phyloP scores from a whole-genome alignment of 2,329 filamentous ascomycete species.

The Nothomitra cinnamomea region DNA sequence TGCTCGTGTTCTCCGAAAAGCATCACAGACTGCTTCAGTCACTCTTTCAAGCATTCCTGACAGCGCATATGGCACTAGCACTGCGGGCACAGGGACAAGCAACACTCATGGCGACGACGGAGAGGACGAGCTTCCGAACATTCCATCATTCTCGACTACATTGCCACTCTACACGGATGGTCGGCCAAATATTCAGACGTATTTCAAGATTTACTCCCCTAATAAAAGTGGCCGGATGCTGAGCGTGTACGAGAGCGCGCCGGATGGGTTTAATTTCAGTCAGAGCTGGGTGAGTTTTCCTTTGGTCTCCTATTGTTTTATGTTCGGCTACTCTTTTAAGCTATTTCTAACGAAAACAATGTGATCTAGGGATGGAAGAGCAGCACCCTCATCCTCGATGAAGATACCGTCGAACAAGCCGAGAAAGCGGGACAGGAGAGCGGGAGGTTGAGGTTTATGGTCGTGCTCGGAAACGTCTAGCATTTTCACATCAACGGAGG shows the following conservation, averaged over 20 bases:
- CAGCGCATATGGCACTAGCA: slow-evolving; percentile 4
- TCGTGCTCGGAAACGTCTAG: slow-evolving; percentile 34
- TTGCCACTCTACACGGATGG: slow-evolving; percentile 36
- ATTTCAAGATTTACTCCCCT: slow-evolving; percentile 45
- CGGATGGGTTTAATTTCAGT: slow-evolving; percentile 41
- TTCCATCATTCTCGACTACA: not conserved
- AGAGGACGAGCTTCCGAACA: slow-evolving; percentile 11
- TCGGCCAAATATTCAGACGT: slow-evolving; percentile 39
- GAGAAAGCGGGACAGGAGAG: slow-evolving; percentile 23
- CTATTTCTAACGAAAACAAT: not conserved
- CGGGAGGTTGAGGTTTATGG: slow-evolving; percentile 39
- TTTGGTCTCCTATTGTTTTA: not conserved
- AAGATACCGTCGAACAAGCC: slow-evolving; percentile 16
- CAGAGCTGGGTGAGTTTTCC: slow-evolving; percentile 30
- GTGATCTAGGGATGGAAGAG: slow-evolving; percentile 34
- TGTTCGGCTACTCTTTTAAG: not conserved
- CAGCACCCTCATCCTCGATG: slow-evolving; percentile 38
- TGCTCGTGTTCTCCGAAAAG: slow-evolving; percentile 11
- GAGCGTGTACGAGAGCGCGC: slow-evolving; percentile 40
- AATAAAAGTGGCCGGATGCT: slow-evolving; percentile 39
- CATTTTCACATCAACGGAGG: not conserved
- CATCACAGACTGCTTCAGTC: slow-evolving; percentile 12
- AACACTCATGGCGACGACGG: slow-evolving; percentile 16
- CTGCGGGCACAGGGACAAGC: not conserved
- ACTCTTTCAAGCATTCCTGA: slow-evolving; percentile 9